phyloP scores from a whole-genome alignment of 352 stramenopile genomes.

The Pythium aphanidermatum region DNA sequence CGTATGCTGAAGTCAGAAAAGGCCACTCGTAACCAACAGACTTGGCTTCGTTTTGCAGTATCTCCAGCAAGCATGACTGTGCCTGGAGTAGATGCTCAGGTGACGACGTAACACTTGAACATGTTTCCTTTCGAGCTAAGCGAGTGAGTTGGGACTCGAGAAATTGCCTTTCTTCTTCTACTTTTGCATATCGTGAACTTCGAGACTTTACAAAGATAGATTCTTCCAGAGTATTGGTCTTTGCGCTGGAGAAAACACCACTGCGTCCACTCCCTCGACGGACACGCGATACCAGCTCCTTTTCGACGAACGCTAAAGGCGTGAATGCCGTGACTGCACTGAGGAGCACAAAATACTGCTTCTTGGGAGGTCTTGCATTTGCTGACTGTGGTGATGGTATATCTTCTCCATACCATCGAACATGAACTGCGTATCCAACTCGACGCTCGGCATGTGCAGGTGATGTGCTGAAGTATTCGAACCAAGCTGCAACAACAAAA shows the following conservation, averaged over 20 bases:
- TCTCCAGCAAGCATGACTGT: constrained; percentile 21
- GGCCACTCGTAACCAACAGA: constrained; percentile 23
- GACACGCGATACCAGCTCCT: constrained; percentile 8
- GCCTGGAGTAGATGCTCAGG: constrained; percentile 16
- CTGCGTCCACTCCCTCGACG: constrained; percentile 11
- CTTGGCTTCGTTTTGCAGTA: constrained; percentile 19
- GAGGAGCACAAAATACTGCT: constrained; percentile 33
- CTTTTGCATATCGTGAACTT: constrained; percentile 20
- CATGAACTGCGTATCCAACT: constrained; percentile 38
- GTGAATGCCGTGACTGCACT: constrained; percentile 31
- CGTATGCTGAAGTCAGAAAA: constrained; percentile 19
- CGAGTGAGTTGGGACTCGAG: constrained; percentile 32
- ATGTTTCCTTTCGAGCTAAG: too few species aligned
- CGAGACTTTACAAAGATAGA: constrained; percentile 32
- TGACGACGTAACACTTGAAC: too few species aligned
- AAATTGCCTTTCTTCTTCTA: constrained; percentile 38
- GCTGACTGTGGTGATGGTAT: too few species aligned
- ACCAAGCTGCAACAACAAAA: constrained; percentile 36
- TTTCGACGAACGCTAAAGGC: constrained; percentile 34
- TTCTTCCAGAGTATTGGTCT: constrained; percentile 21
- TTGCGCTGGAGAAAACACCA: constrained; percentile 16
- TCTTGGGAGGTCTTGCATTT: too few species aligned
- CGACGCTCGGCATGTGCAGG: constrained; percentile 29
- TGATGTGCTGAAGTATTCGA: constrained; percentile 50
- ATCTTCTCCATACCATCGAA: constrained; percentile 19